Evolutionary conservation across 176 grass and related monocot genomes (phyloP).

Genomic region (Hsuehochloa calcarea): DNA sequence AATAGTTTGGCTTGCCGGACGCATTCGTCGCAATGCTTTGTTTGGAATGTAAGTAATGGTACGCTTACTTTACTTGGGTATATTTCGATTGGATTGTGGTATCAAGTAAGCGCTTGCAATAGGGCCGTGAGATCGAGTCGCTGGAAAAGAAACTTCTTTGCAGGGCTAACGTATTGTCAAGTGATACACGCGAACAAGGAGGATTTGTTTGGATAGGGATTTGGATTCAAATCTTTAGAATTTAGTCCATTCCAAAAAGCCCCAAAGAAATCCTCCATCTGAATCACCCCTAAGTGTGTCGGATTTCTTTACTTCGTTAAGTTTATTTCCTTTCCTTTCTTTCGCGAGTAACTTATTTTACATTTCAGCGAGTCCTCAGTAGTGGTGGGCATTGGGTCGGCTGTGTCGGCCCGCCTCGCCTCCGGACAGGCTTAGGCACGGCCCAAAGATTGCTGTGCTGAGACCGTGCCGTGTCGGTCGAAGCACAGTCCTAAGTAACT

Average conservation of each 20-base stretch:
- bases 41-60: constrained; percentile 33
- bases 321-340: background rate
- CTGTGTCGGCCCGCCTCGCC: too few relatives aligned
- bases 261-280: too few relatives aligned
- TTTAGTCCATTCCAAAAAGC: background rate
- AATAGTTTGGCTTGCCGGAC: background rate
- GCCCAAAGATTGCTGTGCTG: too few relatives aligned
- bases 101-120: constrained; percentile 12
- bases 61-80: background rate
- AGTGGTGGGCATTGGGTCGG: too few relatives aligned
- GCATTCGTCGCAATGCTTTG: constrained; percentile 25
- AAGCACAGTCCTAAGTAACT: too few relatives aligned
- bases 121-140: background rate
- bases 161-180: background rate
- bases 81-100: background rate
- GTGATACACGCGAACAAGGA: background rate
- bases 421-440: too few relatives aligned
- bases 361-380: background rate
- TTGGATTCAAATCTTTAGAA: background rate
- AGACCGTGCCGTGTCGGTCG: too few relatives aligned
- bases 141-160: background rate
- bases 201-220: background rate
- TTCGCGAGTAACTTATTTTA: background rate
- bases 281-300: background rate
- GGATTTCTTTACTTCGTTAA: background rate